phyloP scores from a whole-genome alignment of 2,329 filamentous ascomycete genomes.

The Metarhizium brunneum region DNA sequence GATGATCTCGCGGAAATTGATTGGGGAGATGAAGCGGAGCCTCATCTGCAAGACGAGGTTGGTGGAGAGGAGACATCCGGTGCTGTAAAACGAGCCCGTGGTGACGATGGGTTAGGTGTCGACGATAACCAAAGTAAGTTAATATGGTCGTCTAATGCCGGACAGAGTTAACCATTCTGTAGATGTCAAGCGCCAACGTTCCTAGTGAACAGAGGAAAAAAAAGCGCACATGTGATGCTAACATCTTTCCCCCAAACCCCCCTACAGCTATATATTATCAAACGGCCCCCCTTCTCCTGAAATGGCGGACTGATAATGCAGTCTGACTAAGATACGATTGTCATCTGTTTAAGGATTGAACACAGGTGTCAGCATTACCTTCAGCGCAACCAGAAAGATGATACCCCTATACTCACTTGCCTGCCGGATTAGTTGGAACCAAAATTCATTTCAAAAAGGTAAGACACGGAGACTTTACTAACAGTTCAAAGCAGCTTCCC shows the following conservation, averaged over 20 bases:
- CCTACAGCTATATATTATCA: not conserved
- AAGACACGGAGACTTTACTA: not conserved
- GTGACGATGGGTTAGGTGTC: conserved; percentile 9
- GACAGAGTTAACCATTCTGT: conserved; percentile 4
- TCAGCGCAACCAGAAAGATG: not conserved
- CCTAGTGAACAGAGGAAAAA: not conserved
- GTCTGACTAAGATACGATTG: not conserved
- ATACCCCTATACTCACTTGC: not conserved
- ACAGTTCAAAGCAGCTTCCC: not conserved
- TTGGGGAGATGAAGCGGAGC: conserved; percentile 11
- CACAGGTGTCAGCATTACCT: not conserved
- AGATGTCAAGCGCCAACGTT: conserved; percentile 13
- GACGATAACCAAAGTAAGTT: conserved; percentile 10
- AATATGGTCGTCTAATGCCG: not conserved
- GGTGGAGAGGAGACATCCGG: conserved; percentile 2
- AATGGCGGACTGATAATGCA: not conserved
- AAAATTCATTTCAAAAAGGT: not conserved
- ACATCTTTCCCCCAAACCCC: not conserved
- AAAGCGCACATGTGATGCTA: conserved; percentile 2
- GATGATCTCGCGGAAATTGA: conserved; percentile 10
- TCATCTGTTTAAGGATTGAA: not conserved
- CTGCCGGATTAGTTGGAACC: not conserved
- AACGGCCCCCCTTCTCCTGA: not conserved
- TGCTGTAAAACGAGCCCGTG: conserved; percentile 9
- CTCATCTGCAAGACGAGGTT: not conserved